phyloP scores from a whole-genome alignment of 306 rosid species.

The Sicyos edulis region DNA sequence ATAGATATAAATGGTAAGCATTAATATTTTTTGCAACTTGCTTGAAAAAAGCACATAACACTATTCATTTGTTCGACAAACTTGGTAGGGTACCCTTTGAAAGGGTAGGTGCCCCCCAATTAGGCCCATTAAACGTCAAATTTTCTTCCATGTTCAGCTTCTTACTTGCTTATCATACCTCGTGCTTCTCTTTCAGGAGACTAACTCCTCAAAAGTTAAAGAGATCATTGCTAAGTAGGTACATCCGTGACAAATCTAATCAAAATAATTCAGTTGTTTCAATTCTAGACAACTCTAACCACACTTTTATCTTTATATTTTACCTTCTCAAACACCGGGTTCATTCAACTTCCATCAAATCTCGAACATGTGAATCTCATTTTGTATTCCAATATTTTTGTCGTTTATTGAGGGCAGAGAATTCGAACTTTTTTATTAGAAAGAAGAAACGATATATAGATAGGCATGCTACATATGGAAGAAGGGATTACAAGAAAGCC shows the following conservation, averaged over 20 bases:
- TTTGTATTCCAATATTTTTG: neutral
- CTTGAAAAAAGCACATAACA: neutral
- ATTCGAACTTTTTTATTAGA: no score
- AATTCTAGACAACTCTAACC: slow-evolving; percentile 5
- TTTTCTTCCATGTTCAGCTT: neutral
- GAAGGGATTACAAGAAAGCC: no score
- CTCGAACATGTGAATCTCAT: neutral
- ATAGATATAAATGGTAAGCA: neutral
- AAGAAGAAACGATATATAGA: no score
- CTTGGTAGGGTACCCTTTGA: slow-evolving; percentile 12
- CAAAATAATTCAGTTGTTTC: slow-evolving; percentile 8
- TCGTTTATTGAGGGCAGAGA: no score
- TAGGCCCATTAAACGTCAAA: slow-evolving; percentile 17
- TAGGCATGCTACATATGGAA: no score
- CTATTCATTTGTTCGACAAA: neutral
- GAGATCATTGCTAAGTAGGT: slow-evolving; percentile 10
- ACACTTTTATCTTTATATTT: neutral
- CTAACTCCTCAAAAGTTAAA: slow-evolving; percentile 12
- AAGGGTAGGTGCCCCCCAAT: slow-evolving; percentile 20
- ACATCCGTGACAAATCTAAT: slow-evolving; percentile 14
- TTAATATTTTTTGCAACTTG: neutral
- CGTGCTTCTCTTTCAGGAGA: slow-evolving; percentile 18
- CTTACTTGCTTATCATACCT: slow-evolving; percentile 5
- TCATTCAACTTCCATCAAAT: neutral
- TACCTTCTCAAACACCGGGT: neutral